These are phyloP conservation scores for Colletotrichum scovillei DNA, from an alignment of 2,329 filamentous ascomycete genomes.

Conservation along the genomic window DNA sequence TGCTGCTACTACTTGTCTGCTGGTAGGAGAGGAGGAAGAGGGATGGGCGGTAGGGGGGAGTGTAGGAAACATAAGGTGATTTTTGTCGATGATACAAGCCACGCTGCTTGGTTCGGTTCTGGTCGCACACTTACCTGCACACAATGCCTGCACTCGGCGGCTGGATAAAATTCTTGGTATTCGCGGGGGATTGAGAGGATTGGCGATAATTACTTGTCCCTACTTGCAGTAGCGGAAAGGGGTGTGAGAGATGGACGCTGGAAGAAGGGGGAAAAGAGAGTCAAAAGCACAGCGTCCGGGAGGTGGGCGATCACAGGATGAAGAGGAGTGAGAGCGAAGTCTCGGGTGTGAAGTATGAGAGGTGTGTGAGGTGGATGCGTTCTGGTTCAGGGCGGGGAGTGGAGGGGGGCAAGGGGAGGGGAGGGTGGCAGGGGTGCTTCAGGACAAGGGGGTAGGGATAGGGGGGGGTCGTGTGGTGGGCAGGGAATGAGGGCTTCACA, in stretches of 20 bases:
- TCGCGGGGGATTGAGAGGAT: constrained; percentile 8
- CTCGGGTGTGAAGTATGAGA: constrained; percentile 9
- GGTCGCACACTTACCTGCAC: constrained; percentile 30
- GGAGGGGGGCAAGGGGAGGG: constrained; percentile 4
- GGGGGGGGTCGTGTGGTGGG: background rate
- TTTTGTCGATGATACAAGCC: constrained; percentile 54
- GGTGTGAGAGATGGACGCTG: constrained; percentile 19
- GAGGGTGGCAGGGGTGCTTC: background rate
- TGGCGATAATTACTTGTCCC: constrained; percentile 28
- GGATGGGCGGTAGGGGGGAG: constrained; percentile 38
- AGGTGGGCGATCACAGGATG: constrained; percentile 34
- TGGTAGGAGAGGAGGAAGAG: constrained; percentile 23
- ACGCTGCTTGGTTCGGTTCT: background rate
- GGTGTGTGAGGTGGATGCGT: constrained; percentile 11
- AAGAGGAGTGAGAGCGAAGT: constrained; percentile 27
- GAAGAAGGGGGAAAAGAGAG: constrained; percentile 4
- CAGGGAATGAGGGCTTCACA: background rate
- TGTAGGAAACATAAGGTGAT: constrained; percentile 45
- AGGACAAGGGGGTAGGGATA: background rate
- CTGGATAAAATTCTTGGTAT: constrained; percentile 26
- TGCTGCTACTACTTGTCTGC: background rate
- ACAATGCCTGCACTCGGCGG: constrained; percentile 38
- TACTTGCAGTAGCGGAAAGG: constrained; percentile 19
- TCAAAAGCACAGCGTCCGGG: constrained; percentile 22
- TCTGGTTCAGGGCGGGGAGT: background rate